A percentile compares a stretch with the other conserved stretches of the same genome.
These are phyloP conservation scores for Mychonastes homosphaera DNA, from an alignment of 139 green algal species.

Conservation along the genomic window DNA sequence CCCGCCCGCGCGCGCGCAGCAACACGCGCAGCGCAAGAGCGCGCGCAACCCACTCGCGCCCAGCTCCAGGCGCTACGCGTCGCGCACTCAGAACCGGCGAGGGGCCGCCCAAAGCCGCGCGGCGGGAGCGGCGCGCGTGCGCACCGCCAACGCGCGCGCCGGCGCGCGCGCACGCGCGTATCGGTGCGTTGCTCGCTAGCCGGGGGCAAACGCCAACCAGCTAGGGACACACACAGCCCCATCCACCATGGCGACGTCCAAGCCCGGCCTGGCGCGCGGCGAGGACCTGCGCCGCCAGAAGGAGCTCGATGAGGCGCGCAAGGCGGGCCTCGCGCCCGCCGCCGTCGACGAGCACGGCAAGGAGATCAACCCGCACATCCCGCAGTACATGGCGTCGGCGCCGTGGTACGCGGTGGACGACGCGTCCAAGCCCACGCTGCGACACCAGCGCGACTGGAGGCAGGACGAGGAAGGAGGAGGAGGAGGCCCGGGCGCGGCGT, in stretches of 20 bases:
- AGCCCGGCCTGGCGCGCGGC: no score
- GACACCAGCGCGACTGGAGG: slow-evolving; percentile 98
- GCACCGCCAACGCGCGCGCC: no score
- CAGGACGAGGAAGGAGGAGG: slow-evolving; percentile 34
- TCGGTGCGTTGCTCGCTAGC: no score
- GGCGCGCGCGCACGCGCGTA: no score
- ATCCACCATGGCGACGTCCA: slow-evolving; percentile 9
- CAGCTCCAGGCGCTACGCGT: neutral
- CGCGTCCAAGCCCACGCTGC: slow-evolving; percentile 66
- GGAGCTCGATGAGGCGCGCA: slow-evolving; percentile 94
- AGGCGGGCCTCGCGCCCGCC: slow-evolving; percentile 83
- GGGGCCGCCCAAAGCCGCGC: no score
- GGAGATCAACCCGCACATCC: slow-evolving; percentile 99
- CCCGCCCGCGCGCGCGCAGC: neutral
- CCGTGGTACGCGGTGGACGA: slow-evolving; percentile 94
- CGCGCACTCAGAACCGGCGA: no score
- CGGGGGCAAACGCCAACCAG: no score
- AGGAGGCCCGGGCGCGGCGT: no score
- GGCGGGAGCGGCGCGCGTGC: no score
- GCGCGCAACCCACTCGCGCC: neutral
- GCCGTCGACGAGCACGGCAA: slow-evolving; percentile 96
- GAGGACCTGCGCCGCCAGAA: slow-evolving; percentile 35
- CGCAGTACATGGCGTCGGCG: slow-evolving; percentile 92
- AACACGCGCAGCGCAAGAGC: neutral
- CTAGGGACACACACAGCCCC: neutral